Base-by-base conservation (phyloP, 768 basidiomycete genomes). In the Rhodotorula kratochvilovae region DNA sequence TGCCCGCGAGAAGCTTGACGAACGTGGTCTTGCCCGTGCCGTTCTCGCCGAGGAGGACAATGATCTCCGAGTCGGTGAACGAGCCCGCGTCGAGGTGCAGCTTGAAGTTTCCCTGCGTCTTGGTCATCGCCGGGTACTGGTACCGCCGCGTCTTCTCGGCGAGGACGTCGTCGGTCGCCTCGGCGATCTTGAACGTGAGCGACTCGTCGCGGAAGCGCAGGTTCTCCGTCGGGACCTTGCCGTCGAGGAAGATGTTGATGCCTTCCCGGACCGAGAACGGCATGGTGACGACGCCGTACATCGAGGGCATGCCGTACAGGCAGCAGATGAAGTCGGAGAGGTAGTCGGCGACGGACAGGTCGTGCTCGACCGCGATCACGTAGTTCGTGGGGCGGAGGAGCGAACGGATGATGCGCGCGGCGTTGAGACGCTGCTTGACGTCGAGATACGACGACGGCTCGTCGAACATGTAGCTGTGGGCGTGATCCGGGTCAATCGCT, bases 201-300 rank as follows among this genome's bases (percentile, higher is more conserved):
- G 91, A 90, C 77, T 97, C 96, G 74, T 97, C 89, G 42, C 96
- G 88, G 88, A 98, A 98, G 63, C 96, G 91, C 77, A 99, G 81
- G 82, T 99, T 99, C 81, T 98, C 96, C 27, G 95, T 97, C 10
- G 96, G 96, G 75, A 99, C 92, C 83, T 92, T 93, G 53, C 96
- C 96, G 78, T 99, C 96, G 69, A 99, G 84, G 87, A 99, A 99
- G 79, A 98, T 98, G 82, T 99, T 99, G 84, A 99, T 98, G 75
- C 95, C 73, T 89, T 99, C 96, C 70, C 96, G 88, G 68, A 97
- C 94, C 39, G 94, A 96, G 79, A 88, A 92, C 48, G 96, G 96
- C 92, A 98, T 94, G 11, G 96, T 99, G 21, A 98, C 96, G 43
- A 99, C 96, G 79, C 96, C 93, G 78, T 96, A 97, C 87, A 92